Evolutionary conservation across 805 yeast genomes (phyloP).

Genomic region (Hanseniaspora pseudoguilliermondii): DNA sequence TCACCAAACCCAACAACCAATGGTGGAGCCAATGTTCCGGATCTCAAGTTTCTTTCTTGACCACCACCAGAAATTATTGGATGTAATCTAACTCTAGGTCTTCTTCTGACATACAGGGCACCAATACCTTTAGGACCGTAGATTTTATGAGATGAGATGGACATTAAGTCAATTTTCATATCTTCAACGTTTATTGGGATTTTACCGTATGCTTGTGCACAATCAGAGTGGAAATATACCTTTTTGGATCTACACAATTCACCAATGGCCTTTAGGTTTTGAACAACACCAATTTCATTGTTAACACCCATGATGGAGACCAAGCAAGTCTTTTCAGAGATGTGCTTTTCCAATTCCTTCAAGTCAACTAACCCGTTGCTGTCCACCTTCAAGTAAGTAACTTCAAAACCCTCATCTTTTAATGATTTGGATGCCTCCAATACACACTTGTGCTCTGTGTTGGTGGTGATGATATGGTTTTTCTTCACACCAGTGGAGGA

Average conservation of each 20-base stretch:
- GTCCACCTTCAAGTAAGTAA: slow-evolving; percentile 79
- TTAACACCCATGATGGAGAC: slow-evolving; percentile 95
- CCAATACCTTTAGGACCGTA: slow-evolving; percentile 98
- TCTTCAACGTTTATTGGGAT: slow-evolving; percentile 85
- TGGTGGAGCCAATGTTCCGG: slow-evolving; percentile 97
- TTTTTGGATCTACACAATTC: slow-evolving; percentile 70
- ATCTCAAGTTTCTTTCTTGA: slow-evolving; percentile 94
- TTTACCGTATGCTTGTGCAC: slow-evolving; percentile 95
- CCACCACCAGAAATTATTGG: slow-evolving; percentile 97
- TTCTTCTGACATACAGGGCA: slow-evolving; percentile 87
- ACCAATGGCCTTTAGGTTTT: slow-evolving; percentile 92
- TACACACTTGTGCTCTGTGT: slow-evolving; percentile 98
- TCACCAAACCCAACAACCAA: slow-evolving; percentile 92
- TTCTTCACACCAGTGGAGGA: slow-evolving; percentile 35
- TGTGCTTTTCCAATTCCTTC: slow-evolving; percentile 65
- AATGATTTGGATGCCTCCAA: slow-evolving; percentile 87
- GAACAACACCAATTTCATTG: slow-evolving; percentile 95
- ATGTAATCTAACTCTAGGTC: slow-evolving; percentile 94
- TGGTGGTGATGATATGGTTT: slow-evolving; percentile 87
- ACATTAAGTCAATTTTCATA: slow-evolving; percentile 82
- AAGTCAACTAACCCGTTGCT: slow-evolving; percentile 67
- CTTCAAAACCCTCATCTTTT: slow-evolving; percentile 94
- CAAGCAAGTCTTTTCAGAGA: slow-evolving; percentile 79
- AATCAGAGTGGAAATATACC: slow-evolving; percentile 94
- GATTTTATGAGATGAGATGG: slow-evolving; percentile 89